Evolutionary conservation across 1,139 yeast genomes (phyloP).

Genomic region (Taphrina wiesneri): DNA sequence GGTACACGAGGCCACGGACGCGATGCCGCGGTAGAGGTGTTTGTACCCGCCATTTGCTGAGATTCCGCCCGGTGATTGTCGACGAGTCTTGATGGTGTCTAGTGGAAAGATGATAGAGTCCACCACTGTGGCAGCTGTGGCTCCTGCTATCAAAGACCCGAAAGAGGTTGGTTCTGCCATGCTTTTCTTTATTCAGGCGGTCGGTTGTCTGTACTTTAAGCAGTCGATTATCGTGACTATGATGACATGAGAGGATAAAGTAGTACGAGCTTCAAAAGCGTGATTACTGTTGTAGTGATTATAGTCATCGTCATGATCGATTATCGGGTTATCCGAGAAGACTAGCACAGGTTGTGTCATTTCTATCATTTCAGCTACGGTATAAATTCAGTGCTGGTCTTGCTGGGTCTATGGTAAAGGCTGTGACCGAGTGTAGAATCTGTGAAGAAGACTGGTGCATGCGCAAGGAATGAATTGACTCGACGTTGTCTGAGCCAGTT

Average conservation of each 20-base stretch:
- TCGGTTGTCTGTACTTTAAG: too few relatives aligned
- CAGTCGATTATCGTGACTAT: not conserved
- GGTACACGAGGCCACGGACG: slow-evolving; percentile 89
- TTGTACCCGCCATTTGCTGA: slow-evolving; percentile 87
- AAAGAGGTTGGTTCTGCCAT: slow-evolving; percentile 30
- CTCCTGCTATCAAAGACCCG: slow-evolving; percentile 54
- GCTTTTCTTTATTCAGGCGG: too few relatives aligned
- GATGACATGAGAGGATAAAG: not conserved
- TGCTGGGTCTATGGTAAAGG: too few relatives aligned
- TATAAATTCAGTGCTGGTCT: too few relatives aligned
- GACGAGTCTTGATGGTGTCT: slow-evolving; percentile 87
- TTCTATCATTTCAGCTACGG: too few relatives aligned
- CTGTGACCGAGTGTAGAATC: too few relatives aligned
- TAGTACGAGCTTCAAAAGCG: too few relatives aligned
- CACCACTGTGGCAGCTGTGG: slow-evolving; percentile 93
- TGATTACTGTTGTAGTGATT: not conserved
- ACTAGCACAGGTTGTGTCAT: too few relatives aligned
- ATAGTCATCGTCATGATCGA: not conserved
- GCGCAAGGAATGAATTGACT: too few relatives aligned
- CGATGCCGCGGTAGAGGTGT: slow-evolving; percentile 88
- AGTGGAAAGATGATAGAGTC: slow-evolving; percentile 94
- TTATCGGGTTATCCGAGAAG: not conserved
- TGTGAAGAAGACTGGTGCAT: too few relatives aligned
- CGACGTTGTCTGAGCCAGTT: too few relatives aligned
- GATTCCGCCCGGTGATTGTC: slow-evolving; percentile 95